Base-by-base conservation (phyloP, 495 filamentous ascomycete species). In the Bacidia rubella region DNA sequence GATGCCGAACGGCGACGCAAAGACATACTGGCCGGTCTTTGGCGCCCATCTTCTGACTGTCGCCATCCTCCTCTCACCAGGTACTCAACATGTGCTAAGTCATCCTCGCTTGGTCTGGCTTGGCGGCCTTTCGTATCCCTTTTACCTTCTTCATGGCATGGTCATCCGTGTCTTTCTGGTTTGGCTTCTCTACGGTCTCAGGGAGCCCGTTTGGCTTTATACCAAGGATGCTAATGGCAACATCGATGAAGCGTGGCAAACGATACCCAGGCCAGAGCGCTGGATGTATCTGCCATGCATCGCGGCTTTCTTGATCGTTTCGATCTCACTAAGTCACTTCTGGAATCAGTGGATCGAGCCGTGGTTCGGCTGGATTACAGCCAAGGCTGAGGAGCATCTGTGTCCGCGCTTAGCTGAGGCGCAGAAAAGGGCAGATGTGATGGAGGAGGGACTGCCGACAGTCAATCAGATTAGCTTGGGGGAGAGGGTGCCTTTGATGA, bases 101-200 rank as follows among this genome's bases (percentile, higher is more conserved):
- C 54, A 57, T 25, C 49, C 57, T 0, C 22, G 43, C 2, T 41
- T 62, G 2, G 35, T 57, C 25, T 62, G 59, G 59, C 48, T 63
- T 1, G 61, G 61, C 2, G 47, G 42, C 11, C 24, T 58, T 1
- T 57, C 57, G 10, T 57, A 60, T 41, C 50, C 61, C 2, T 27
- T 63, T 1, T 63, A 61, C 35, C 32, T 63, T 12, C 47, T 63
- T 15, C 61, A 63, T 50, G 60, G 57, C 2, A 52, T 51, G 10
- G n/a, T 63, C 25, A 48, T 62, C n/a, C 57, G 58, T 12, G 57
- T 48, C 23, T 15, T 60, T 4, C 38, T 62, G 25, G 44, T 32
- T 11, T 62, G 59, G 59, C 57, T 62, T 58, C 40, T 62, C 10
- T 62, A 55, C 25, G 57, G 58, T 15, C 44, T 47, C 35, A 41